Evolutionary conservation across 1,284 basidiomycete species (phyloP).

Genomic region (Heliocybe sulcata): DNA sequence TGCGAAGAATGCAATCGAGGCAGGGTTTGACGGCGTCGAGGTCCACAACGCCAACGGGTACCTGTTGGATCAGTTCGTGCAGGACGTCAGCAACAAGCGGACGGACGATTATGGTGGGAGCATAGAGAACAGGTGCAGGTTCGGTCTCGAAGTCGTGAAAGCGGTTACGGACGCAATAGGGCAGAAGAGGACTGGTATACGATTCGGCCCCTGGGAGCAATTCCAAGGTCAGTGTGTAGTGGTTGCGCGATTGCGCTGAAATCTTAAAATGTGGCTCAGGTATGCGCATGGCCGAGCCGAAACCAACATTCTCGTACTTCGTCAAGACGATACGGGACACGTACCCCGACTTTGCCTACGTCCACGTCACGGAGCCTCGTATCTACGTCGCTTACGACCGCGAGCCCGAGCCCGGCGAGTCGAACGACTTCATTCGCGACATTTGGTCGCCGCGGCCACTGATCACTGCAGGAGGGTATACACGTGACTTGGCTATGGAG

Average conservation of each 20-base stretch:
- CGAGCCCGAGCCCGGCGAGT: slow-evolving; percentile 3
- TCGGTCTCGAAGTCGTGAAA: slow-evolving; percentile 39
- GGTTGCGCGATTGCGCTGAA: background rate
- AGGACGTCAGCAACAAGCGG: slow-evolving; percentile 37
- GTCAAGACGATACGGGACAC: slow-evolving; percentile 19
- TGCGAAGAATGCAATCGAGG: slow-evolving; percentile 33
- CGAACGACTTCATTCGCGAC: slow-evolving; percentile 11
- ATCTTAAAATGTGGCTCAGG: slow-evolving; percentile 10
- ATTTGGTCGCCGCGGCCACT: slow-evolving; percentile 12
- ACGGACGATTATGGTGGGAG: slow-evolving; percentile 51
- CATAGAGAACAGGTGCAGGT: slow-evolving; percentile 41
- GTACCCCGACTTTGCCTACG: slow-evolving; percentile 45
- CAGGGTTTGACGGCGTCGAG: slow-evolving; percentile 43
- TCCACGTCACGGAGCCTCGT: slow-evolving; percentile 50
- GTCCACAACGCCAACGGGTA: slow-evolving; percentile 31
- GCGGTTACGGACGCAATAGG: slow-evolving; percentile 30
- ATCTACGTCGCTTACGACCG: slow-evolving; percentile 14
- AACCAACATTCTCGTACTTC: slow-evolving; percentile 32
- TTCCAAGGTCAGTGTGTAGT: slow-evolving; percentile 22
- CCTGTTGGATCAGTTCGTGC: slow-evolving; percentile 34
- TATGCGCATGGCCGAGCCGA: slow-evolving; percentile 29
- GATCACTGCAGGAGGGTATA: slow-evolving; percentile 26
- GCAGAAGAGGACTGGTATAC: slow-evolving; percentile 34
- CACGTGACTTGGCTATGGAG: slow-evolving; percentile 7
- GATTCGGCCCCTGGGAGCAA: slow-evolving; percentile 44